These are phyloP conservation scores for Alternaria ethzedia DNA, from an alignment of 2,329 filamentous ascomycete species.

Conservation along the genomic window DNA sequence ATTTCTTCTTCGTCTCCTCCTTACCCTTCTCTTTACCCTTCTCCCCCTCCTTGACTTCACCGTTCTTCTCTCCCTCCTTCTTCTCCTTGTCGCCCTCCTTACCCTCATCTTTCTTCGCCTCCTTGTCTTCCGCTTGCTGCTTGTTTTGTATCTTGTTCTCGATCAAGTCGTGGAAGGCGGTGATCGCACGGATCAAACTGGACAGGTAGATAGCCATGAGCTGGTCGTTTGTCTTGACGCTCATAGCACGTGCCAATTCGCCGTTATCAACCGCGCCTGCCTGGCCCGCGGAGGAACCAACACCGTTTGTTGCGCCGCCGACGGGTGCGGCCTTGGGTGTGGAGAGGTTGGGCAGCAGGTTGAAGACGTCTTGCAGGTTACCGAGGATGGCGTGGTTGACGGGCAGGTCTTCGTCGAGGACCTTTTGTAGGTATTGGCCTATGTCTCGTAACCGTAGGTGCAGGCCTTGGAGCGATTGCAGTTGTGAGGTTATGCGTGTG, in stretches of 20 bases:
- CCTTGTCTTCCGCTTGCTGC: conserved; percentile 95
- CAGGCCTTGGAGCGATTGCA: conserved; percentile 94
- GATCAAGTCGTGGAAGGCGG: conserved; percentile 97
- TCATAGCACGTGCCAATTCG: conserved; percentile 95
- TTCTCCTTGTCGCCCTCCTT: conserved; percentile 71
- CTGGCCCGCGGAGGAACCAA: conserved; percentile 60
- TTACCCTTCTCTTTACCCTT: conserved; percentile 64
- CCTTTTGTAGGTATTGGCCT: conserved; percentile 92
- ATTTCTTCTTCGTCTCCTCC: conserved; percentile 64
- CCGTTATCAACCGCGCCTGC: conserved; percentile 66
- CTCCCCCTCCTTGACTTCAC: conserved; percentile 57
- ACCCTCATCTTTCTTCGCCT: conserved; percentile 67
- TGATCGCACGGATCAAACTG: conserved; percentile 95
- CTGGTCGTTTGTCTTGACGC: conserved; percentile 98
- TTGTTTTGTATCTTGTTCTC: conserved; percentile 99
- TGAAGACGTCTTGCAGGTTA: conserved; percentile 99
- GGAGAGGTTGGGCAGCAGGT: conserved; percentile 93
- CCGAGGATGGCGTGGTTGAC: conserved; percentile 97
- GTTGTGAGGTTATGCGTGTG: conserved; percentile 94
- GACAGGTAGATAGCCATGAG: conserved; percentile 98
- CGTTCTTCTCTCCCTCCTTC: conserved; percentile 62
- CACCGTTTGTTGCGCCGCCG: conserved; percentile 50
- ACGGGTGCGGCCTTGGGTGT: conserved; percentile 72
- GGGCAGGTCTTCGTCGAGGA: conserved; percentile 88
- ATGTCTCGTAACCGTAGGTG: conserved; percentile 95